phyloP scores from a whole-genome alignment of 768 basidiomycete genomes.

The Tricholoma hemisulphureum region DNA sequence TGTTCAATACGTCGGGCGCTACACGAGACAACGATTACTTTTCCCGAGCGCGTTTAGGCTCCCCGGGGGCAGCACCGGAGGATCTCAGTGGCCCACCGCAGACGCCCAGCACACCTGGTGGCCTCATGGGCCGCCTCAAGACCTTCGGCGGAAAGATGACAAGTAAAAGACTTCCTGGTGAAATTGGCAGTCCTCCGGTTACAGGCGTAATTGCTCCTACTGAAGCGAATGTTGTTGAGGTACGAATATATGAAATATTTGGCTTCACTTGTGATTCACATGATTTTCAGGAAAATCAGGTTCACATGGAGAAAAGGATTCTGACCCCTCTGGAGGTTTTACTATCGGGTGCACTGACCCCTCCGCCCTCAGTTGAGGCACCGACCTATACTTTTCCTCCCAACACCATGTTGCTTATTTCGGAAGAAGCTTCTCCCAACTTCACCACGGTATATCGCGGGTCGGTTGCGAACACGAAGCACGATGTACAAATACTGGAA shows the following conservation, averaged over 20 bases:
- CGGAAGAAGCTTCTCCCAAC: constrained; percentile 74
- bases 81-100: constrained; percentile 40
- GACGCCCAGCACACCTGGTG: constrained; percentile 52
- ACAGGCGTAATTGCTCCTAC: constrained; percentile 10
- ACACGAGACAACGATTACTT: constrained; percentile 53
- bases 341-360: constrained; percentile 54
- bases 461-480: constrained; percentile 50
- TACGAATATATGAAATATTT: background rate
- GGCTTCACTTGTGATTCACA: background rate
- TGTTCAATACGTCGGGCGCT: constrained; percentile 10
- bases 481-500: constrained; percentile 55
- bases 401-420: constrained; percentile 68
- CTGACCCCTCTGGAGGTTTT: constrained; percentile 57
- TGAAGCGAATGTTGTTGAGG: background rate
- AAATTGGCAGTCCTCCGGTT: constrained; percentile 27
- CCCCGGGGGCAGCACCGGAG: constrained; percentile 34
- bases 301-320: constrained; percentile 20
- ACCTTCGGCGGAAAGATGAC: constrained; percentile 69
- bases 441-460: constrained; percentile 81
- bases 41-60: constrained; percentile 44
- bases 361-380: constrained; percentile 70
- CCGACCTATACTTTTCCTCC: constrained; percentile 62
- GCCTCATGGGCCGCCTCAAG: constrained; percentile 80
- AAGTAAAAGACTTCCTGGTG: constrained; percentile 38
- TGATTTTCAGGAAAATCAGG: constrained; percentile 13